Base-by-base conservation (phyloP, 2,329 filamentous ascomycete genomes). In the Pestalotiopsis sp. region DNA sequence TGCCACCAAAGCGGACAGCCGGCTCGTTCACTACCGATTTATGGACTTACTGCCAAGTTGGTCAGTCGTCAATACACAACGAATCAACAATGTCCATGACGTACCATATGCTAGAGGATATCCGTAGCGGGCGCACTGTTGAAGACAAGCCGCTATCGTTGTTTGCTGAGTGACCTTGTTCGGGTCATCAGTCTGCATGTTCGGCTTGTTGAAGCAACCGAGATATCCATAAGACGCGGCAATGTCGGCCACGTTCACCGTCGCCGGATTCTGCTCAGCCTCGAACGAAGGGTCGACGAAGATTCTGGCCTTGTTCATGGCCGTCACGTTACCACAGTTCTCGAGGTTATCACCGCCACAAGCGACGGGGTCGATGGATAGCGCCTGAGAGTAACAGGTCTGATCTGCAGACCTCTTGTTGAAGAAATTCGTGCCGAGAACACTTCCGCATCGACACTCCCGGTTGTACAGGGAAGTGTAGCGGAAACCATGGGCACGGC, bases 281-380 rank as follows among this genome's bases (percentile, higher is more conserved):
- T 66, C 63, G 36, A 56, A 66, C 7, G 63, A 66, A 57, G 63
- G 63, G 20, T 66, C 63, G n/a, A 66, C 63, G 23, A 66, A 66
- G 20, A 66, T 56, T 17, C 63, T 23, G 13, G 63, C 63, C 23
- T 66, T 45, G 7, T 6, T 23, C 5, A 20, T 39, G 36, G 3
- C 41, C 3, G 45, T n/a, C 20, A n/a, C 20, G 7, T 66, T 11
- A 58, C 63, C 63, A 23, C 63, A 66, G 27, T 66, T 57, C 49
- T 66, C 63, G 11, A 25, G 36, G 3, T 13, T 66, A 20, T 57
- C 63, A 11, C 63, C 63, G 31, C 45, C 14, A 20, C 45, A 66
- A 12, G 63, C 25, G 31, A 12, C 38, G 5, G 25, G 11, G n/a
- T 66, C 63, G 6, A n/a, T 11, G 5, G 45, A 52, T 3, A 45